phyloP scores from a whole-genome alignment of 345 rosid species.

The Mangifera indica region DNA sequence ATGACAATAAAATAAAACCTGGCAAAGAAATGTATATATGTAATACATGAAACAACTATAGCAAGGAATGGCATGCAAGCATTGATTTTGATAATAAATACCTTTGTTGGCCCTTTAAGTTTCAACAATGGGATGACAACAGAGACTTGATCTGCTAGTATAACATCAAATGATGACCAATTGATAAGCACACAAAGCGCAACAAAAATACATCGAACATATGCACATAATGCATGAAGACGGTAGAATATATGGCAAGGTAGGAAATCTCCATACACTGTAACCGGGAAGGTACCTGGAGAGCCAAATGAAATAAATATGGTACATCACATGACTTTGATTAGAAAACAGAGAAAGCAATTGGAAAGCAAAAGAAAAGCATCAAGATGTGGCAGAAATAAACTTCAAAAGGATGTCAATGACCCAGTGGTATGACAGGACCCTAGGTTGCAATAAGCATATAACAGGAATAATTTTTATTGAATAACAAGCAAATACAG shows the following conservation, averaged over 20 bases:
- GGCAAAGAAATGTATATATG: slow-evolving; percentile 7
- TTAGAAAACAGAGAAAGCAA: not conserved
- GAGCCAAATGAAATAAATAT: not conserved
- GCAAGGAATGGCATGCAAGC: slow-evolving; percentile 1
- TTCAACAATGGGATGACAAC: slow-evolving; percentile 78
- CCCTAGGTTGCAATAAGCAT: too few species aligned
- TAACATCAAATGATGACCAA: slow-evolving; percentile 77
- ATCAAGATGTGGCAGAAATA: not conserved
- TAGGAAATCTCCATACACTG: slow-evolving; percentile 76
- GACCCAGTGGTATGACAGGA: not conserved
- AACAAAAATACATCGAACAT: slow-evolving; percentile 75
- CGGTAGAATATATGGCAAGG: slow-evolving; percentile 82
- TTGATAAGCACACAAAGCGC: slow-evolving; percentile 67
- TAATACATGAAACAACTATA: slow-evolving; percentile 2
- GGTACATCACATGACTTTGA: not conserved
- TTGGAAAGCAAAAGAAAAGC: not conserved
- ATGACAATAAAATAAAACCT: slow-evolving; percentile 95
- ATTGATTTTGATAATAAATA: slow-evolving; percentile 22
- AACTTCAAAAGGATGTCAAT: not conserved
- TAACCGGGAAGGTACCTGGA: slow-evolving; percentile 74
- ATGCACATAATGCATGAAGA: slow-evolving; percentile 84
- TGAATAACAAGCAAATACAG: too few species aligned
- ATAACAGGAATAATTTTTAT: too few species aligned
- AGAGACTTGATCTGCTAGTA: slow-evolving; percentile 82
- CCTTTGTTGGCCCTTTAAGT: slow-evolving; percentile 71